phyloP scores from a whole-genome alignment of 2,329 filamentous ascomycete species.

The Penicillium sp. region DNA sequence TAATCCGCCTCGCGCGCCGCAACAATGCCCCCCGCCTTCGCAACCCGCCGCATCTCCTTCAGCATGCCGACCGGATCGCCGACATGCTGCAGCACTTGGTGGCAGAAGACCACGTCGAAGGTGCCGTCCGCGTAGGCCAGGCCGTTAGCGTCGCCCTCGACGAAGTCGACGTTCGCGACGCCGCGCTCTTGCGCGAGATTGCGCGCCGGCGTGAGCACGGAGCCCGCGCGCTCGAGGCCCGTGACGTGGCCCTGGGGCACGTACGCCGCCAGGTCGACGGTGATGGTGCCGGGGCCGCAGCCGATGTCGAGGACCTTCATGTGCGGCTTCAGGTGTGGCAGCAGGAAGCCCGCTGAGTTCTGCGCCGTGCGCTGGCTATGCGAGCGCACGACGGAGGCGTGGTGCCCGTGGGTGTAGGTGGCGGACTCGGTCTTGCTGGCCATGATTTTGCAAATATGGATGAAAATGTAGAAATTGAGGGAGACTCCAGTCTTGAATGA shows the following conservation, averaged over 20 bases:
- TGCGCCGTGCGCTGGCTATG: constrained; percentile 34
- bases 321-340: constrained; percentile 37
- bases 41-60: constrained; percentile 54
- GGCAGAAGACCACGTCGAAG: constrained; percentile 60
- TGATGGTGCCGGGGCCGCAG: constrained; percentile 47
- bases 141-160: constrained; percentile 40
- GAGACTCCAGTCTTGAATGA: no score
- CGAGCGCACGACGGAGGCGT: constrained; percentile 27
- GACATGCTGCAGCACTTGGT: constrained; percentile 59
- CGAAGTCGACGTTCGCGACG: constrained; percentile 37
- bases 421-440: constrained; percentile 17
- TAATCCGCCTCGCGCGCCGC: constrained; percentile 45
- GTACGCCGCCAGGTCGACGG: constrained; percentile 38
- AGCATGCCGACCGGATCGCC: constrained; percentile 51
- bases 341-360: constrained; percentile 41
- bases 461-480: background rate
- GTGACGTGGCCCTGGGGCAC: constrained; percentile 41
- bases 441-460: constrained; percentile 8
- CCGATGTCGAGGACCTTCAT: constrained; percentile 45
- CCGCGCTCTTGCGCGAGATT: constrained; percentile 28
- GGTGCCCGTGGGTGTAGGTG: constrained; percentile 35
- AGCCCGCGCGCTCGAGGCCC: constrained; percentile 33
- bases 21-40: constrained; percentile 53
- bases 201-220: constrained; percentile 33
- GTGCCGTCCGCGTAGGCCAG: constrained; percentile 46